Conservation (phyloP, 768 basidiomycete species). For the Podaxis rugospora region DNA sequence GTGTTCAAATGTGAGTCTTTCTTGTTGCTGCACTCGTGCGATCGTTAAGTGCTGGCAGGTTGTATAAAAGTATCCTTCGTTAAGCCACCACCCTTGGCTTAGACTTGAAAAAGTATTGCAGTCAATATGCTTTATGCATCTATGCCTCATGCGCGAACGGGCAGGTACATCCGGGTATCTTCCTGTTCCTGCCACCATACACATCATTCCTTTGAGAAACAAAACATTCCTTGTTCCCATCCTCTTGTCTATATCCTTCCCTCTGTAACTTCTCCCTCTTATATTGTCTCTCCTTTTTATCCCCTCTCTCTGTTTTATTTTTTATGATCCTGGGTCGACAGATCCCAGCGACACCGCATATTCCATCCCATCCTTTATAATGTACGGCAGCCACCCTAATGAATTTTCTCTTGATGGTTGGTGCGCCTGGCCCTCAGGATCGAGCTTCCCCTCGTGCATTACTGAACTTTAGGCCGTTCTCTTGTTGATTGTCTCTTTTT, state of each 20-base stretch:
- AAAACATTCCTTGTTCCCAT: conserved; percentile 2
- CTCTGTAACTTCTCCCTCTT: conserved; percentile 1
- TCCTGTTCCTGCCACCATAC: background rate
- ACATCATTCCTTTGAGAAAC: background rate
- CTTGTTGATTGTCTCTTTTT: background rate
- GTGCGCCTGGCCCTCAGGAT: background rate
- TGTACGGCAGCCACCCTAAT: background rate
- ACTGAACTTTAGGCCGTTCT: background rate
- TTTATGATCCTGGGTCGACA: background rate
- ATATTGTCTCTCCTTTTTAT: conserved; percentile 8
- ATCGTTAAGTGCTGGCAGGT: background rate
- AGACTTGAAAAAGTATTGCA: background rate
- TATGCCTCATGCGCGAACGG: background rate
- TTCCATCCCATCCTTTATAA: background rate
- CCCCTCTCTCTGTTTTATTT: conserved; percentile 9
- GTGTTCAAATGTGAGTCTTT: conserved; percentile 2
- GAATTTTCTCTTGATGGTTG: background rate
- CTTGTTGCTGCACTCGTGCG: background rate
- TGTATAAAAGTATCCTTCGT: background rate
- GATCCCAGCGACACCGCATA: background rate
- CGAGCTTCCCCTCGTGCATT: background rate
- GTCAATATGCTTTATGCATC: background rate
- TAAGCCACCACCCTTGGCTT: background rate
- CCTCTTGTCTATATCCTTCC: background rate
- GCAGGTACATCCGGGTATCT: background rate